These are phyloP conservation scores for Arctostaphylos glauca DNA, from an alignment of 148 eudicot genomes.

Conservation along the genomic window DNA sequence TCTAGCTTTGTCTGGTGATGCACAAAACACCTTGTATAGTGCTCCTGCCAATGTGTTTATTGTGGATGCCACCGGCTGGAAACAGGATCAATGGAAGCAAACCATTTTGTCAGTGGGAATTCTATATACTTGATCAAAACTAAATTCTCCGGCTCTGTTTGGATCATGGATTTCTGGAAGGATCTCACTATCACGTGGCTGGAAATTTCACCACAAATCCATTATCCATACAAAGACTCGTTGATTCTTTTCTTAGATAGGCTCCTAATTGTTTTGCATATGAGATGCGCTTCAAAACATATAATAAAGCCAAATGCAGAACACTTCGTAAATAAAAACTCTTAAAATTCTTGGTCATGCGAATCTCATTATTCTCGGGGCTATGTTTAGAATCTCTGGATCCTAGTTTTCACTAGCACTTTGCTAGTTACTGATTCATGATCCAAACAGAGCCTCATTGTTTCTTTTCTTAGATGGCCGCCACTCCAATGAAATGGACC, in stretches of 20 bases:
- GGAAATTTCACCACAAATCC: not conserved
- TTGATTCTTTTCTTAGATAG: not conserved
- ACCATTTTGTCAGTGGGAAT: not conserved
- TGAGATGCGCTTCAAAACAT: not conserved
- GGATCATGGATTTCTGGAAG: not conserved
- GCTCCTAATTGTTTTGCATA: not conserved
- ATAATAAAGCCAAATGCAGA: not conserved
- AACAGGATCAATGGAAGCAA: constrained; percentile 3
- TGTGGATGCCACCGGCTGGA: constrained; percentile 54
- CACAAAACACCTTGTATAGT: constrained; percentile 43
- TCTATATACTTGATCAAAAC: not conserved
- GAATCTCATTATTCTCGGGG: not conserved
- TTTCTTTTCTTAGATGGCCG: not conserved
- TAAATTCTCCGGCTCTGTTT: not conserved
- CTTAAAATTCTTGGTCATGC: not conserved
- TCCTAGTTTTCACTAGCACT: not conserved
- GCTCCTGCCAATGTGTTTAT: constrained; percentile 50
- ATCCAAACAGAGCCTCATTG: not conserved
- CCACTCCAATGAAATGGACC: not conserved
- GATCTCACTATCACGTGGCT: not conserved
- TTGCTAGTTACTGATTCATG: not conserved
- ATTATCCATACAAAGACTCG: not conserved
- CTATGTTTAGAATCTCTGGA: not conserved
- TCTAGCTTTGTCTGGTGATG: constrained; percentile 44
- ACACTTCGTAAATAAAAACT: not conserved